Percentiles rank a stretch among this genome's conserved stretches.
These are phyloP conservation scores for Leucocoprinus leucothites DNA, from an alignment of 768 basidiomycete genomes.

Conservation along the genomic window DNA sequence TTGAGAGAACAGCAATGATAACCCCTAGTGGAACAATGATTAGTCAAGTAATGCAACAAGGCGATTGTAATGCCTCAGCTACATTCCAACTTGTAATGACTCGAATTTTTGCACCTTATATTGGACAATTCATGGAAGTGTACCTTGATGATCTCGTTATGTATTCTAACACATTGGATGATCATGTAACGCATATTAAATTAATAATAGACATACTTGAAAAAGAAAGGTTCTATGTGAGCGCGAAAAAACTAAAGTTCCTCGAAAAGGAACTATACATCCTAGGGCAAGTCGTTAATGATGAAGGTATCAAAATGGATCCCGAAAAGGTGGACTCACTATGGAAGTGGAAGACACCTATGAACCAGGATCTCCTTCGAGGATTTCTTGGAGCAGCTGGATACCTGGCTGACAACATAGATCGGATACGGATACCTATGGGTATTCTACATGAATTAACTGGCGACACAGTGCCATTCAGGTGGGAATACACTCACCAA, in stretches of 20 bases:
- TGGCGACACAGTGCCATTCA: constrained; percentile 21
- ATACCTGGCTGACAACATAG: constrained; percentile 31
- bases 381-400: constrained; percentile 29
- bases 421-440: constrained; percentile 34
- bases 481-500: constrained; percentile 27
- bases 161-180: constrained; percentile 28
- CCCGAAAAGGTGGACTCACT: constrained; percentile 39
- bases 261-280: constrained; percentile 15
- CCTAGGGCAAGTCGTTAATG: constrained; percentile 24
- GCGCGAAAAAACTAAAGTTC: constrained; percentile 22
- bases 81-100: constrained; percentile 32
- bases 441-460: constrained; percentile 24
- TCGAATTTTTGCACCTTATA: constrained; percentile 24
- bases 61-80: constrained; percentile 19
- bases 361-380: constrained; percentile 27
- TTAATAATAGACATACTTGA: constrained; percentile 24
- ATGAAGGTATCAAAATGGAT: constrained; percentile 40
- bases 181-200: constrained; percentile 27
- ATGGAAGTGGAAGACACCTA: constrained; percentile 30
- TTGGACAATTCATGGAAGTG: constrained; percentile 27
- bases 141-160: constrained; percentile 29
- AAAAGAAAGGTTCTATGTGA: constrained; percentile 25
- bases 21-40: constrained; percentile 30
- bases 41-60: constrained; percentile 26
- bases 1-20: constrained; percentile 19